Percentiles rank a stretch among this genome's conserved stretches.
phyloP scores from a whole-genome alignment of 257 asterid genomes.

The Salvia hispanica region DNA sequence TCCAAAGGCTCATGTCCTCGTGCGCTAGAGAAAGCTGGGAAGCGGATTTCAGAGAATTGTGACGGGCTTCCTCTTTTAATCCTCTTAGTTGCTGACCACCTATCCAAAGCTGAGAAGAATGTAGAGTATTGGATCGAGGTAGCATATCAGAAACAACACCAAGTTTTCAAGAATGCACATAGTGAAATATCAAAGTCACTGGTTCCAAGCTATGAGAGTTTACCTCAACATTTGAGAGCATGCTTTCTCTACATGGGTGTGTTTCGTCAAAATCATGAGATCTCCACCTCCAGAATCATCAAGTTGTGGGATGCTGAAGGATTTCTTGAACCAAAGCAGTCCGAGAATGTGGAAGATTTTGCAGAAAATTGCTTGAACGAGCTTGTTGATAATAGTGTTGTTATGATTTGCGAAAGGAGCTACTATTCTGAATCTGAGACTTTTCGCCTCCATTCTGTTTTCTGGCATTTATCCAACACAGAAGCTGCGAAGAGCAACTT shows the following conservation, averaged over 20 bases:
- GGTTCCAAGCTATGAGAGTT: not conserved
- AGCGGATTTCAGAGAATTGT: slow-evolving; percentile 3
- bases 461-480: not conserved
- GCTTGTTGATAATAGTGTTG: not conserved
- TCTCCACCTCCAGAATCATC: not conserved
- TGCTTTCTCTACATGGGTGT: not conserved
- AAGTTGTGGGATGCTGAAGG: not conserved
- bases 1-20: not conserved
- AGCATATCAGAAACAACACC: not conserved
- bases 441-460: not conserved
- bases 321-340: not conserved
- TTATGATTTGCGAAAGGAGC: not conserved
- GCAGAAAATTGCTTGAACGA: not conserved
- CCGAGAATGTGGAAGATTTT: not conserved
- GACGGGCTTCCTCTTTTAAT: slow-evolving; percentile 24
- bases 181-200: not conserved
- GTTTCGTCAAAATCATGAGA: not conserved
- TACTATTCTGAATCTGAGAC: not conserved
- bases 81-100: not conserved
- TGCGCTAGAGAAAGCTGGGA: not conserved
- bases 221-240: not conserved
- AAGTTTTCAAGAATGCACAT: not conserved
- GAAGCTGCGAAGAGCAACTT: not conserved
- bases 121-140: not conserved
- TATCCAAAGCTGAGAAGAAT: not conserved